Base-by-base conservation (phyloP, 192 early-diverging fungal species). In the Funneliformis mosseae region DNA sequence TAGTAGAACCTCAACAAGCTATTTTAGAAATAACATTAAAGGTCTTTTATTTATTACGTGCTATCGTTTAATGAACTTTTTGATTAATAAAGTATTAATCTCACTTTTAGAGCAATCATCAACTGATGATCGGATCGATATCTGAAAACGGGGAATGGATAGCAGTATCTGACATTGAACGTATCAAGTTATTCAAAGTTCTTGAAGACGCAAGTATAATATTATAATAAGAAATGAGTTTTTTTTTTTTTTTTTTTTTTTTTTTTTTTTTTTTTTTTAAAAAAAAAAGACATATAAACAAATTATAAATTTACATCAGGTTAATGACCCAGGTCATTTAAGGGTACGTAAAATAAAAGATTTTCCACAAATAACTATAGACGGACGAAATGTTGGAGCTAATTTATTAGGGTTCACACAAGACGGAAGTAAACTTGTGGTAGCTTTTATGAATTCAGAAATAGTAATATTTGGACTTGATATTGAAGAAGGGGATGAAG, bases 71-170 rank as follows among this genome's bases (percentile, higher is more conserved):
- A 7, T 63, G 6, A 14, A 14, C 25, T 0, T 0, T 23, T 27
- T 27, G 25, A 23, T 12, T 63, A 23, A 23, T 27, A 21, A 0
- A 14, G 46, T 46, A 38, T 59, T 14, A 9, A 60, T 33, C 28
- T 38, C 16, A 60, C 28, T 60, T 5, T 12, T 62, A 76, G 74
- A 38, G 59, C 23, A 88, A 88, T 28, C 90, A 90, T 27, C 92
- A 94, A 79, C 84, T 97, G 46, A 88, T 90, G 4, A 85, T 92
- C 43, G 88, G 90, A 79, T 89, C 92, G 4, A 88, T 99, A 9
- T 97, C 96, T 27, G 85, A 92, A 68, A 90, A 96, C 82, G 96
- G 96, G n/a, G 73, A 85, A 12, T 94, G 95, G 92, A 89, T 99
- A 71, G 94, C 94, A 3, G 92, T 93, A 8, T 90, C 96, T 23